These are phyloP conservation scores for Angophora floribunda DNA, from an alignment of 345 rosid species.

Conservation along the genomic window DNA sequence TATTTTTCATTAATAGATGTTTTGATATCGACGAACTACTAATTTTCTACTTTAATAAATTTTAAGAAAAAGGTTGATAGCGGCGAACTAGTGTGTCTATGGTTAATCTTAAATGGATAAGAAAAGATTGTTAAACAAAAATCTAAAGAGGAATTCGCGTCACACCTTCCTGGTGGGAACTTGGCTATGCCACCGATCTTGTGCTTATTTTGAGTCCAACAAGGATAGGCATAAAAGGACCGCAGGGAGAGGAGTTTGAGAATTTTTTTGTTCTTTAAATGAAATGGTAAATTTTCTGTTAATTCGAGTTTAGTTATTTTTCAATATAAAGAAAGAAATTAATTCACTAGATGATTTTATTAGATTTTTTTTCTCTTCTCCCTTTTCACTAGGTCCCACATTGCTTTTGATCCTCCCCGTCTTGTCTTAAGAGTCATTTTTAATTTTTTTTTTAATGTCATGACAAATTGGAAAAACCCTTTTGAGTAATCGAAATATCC, in stretches of 20 bases:
- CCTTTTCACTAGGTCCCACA: neutral
- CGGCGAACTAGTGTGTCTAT: neutral
- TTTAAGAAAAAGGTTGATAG: neutral
- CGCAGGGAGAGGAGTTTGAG: neutral
- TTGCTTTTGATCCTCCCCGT: neutral
- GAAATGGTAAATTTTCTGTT: too few species aligned
- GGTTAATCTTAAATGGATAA: neutral
- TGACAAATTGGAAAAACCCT: fast-evolving
- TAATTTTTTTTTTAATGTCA: neutral
- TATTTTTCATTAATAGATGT: neutral
- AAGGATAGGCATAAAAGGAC: neutral
- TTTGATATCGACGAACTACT: neutral
- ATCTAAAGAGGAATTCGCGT: neutral
- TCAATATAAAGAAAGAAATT: neutral
- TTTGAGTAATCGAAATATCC: neutral
- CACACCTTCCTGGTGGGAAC: neutral
- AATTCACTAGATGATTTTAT: neutral
- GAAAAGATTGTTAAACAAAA: neutral
- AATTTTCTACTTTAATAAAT: neutral
- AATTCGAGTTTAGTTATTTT: too few species aligned
- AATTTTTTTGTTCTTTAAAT: neutral
- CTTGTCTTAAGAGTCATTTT: neutral
- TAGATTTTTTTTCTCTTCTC: neutral
- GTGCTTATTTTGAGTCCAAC: neutral
- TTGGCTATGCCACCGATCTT: neutral